A percentile compares a stretch with the other conserved stretches of the same genome.
These are phyloP conservation scores for Phytophthora pluvialis DNA, from an alignment of 352 stramenopile species.

Conservation along the genomic window DNA sequence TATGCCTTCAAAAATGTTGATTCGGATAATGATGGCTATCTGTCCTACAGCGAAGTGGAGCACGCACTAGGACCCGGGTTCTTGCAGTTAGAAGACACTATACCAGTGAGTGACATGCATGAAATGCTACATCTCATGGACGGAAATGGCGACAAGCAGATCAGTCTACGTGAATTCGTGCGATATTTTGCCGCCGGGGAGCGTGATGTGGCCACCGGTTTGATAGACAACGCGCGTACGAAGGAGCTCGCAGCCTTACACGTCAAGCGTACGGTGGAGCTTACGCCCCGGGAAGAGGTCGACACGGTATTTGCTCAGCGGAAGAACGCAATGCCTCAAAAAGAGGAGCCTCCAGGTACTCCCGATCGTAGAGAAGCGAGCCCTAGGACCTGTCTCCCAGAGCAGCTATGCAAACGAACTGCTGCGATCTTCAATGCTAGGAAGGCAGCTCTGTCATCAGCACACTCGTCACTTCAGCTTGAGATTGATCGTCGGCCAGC, in stretches of 20 bases:
- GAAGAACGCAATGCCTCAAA: conserved; percentile 12
- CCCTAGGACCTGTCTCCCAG: conserved; percentile 49
- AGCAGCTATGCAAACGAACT: conserved; percentile 59
- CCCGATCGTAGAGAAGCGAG: conserved; percentile 13
- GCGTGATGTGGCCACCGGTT: conserved; percentile 60
- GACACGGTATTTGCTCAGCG: conserved; percentile 38
- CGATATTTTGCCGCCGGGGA: conserved; percentile 79
- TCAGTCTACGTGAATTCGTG: conserved; percentile 85
- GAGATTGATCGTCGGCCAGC: conserved; percentile 33
- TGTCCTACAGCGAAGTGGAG: conserved; percentile 78
- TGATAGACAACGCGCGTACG: conserved; percentile 69
- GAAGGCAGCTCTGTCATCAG: conserved; percentile 17
- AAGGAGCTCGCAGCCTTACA: conserved; percentile 67
- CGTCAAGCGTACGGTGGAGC: conserved; percentile 47
- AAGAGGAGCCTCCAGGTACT: background rate
- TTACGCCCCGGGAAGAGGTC: conserved; percentile 60
- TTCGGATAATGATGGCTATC: conserved; percentile 69
- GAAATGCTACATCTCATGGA: conserved; percentile 84
- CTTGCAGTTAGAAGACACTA: conserved; percentile 54
- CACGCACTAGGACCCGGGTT: conserved; percentile 64
- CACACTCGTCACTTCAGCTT: conserved; percentile 37
- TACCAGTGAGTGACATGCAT: conserved; percentile 59
- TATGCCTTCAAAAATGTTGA: conserved; percentile 87
- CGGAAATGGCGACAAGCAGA: conserved; percentile 67
- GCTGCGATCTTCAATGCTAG: conserved; percentile 28